Evolutionary conservation across 805 yeast species (phyloP), one percentile per base, ranked within the genome.

Genomic region (Wickerhamomyces queroliae): DNA sequence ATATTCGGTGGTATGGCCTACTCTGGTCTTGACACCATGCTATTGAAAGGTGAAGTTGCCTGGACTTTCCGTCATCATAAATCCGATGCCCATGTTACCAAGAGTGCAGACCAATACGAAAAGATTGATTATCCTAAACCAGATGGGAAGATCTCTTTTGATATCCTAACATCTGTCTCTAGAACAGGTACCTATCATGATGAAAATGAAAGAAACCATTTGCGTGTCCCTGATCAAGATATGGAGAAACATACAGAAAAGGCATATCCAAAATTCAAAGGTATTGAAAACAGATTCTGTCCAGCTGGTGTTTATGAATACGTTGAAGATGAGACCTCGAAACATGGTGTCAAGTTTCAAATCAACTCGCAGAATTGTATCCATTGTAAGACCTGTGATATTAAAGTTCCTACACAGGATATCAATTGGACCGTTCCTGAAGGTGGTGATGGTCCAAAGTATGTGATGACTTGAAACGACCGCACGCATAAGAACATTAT

Each of bases 291-390:
- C 55, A 70, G 95, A 45, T 93, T 93, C 69, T 93, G 99, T 56
- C 99, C 99, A 4, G 99, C 99, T 18, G 99, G 99, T 19, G 99
- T 93, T 11, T 93, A 93, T 62, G 99, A 93, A 64, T 93, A 87
- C 55, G 61, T 73, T 18, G 80, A 82, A 46, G 93, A 85, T 57
- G 83, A 75, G 38, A 54, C 56, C 8, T 66, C 71, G 24, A 59
- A 61, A 16, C 56, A 59, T 12, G 93, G 93, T 5, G 93, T 88
- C 15, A 76, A 79, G 55, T 91, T 93, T 65, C 93, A 87, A 61
- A 91, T 93, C 63, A 93, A 93, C 65, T 78, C 95, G 17, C 99
- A 93, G 65, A 93, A 93, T 64, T 93, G 99, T 69, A 90, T 93
- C 49, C 99, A 93, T 63, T 93, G 99, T 69, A 93, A 93, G 64